Evolutionary conservation across 2,329 filamentous ascomycete species (phyloP).

Genomic region (Paracorniculantispora psalliotae): DNA sequence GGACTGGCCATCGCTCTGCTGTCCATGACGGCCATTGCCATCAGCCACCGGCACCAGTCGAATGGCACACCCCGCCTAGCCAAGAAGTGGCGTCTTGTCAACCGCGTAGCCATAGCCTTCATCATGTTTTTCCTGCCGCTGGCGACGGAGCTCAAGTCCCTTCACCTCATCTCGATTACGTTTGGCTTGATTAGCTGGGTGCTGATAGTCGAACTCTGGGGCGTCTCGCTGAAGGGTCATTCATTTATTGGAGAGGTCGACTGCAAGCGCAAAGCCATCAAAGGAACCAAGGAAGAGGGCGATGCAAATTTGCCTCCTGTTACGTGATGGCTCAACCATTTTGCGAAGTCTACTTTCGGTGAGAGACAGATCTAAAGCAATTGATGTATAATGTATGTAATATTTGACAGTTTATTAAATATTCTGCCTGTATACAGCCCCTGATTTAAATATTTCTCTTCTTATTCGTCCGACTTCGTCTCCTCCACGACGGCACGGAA

Average conservation of each 20-base stretch:
- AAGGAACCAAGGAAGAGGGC: background rate
- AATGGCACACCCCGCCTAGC: constrained; percentile 42
- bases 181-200: constrained; percentile 41
- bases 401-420: no score
- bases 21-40: constrained; percentile 50
- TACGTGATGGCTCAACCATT: no score
- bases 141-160: constrained; percentile 39
- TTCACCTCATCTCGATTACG: constrained; percentile 41
- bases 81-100: constrained; percentile 46
- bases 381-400: no score
- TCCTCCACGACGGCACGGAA: no score
- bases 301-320: background rate
- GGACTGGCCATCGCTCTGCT: constrained; percentile 52
- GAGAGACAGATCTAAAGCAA: no score
- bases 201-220: constrained; percentile 44
- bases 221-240: constrained; percentile 41
- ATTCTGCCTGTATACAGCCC: no score
- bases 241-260: constrained; percentile 24
- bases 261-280: background rate
- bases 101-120: constrained; percentile 45
- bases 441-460: no score
- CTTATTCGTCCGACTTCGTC: no score
- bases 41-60: constrained; percentile 51
- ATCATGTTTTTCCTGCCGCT: constrained; percentile 52
- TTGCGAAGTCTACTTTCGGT: no score